Evolutionary conservation across 78 protist genomes (phyloP).

Genomic region (Capsaspora owczarzaki): DNA sequence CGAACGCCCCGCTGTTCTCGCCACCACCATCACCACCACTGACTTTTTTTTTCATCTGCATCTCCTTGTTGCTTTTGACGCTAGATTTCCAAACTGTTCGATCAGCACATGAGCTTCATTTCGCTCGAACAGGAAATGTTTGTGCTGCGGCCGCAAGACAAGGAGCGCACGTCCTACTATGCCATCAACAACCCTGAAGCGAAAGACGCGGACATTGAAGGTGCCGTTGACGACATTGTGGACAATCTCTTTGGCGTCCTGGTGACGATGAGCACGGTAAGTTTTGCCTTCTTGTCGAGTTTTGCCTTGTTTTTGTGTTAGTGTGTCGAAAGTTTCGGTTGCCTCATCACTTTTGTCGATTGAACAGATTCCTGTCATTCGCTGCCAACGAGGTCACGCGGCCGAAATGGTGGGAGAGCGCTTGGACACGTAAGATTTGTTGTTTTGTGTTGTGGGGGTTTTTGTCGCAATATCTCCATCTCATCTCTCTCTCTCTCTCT

Average conservation of each 20-base stretch:
- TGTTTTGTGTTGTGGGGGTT: no score
- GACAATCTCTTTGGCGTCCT: constrained; percentile 61
- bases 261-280: constrained; percentile 60
- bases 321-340: background rate
- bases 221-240: constrained; percentile 40
- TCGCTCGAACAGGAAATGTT: constrained; percentile 71
- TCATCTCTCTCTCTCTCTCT: no score
- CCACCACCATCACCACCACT: no score
- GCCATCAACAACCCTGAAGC: constrained; percentile 50
- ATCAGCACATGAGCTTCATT: constrained; percentile 73
- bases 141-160: constrained; percentile 5
- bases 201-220: constrained; percentile 34
- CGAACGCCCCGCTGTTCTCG: no score
- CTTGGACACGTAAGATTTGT: background rate
- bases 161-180: constrained; percentile 19
- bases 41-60: background rate
- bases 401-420: background rate
- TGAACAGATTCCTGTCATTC: background rate
- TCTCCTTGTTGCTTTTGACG: background rate
- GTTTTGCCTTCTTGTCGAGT: background rate
- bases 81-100: constrained; percentile 25
- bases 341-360: background rate
- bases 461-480: no score
- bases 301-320: background rate
- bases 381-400: background rate